Evolutionary conservation across 768 basidiomycete genomes (phyloP).

Genomic region (Zangia roseola): DNA sequence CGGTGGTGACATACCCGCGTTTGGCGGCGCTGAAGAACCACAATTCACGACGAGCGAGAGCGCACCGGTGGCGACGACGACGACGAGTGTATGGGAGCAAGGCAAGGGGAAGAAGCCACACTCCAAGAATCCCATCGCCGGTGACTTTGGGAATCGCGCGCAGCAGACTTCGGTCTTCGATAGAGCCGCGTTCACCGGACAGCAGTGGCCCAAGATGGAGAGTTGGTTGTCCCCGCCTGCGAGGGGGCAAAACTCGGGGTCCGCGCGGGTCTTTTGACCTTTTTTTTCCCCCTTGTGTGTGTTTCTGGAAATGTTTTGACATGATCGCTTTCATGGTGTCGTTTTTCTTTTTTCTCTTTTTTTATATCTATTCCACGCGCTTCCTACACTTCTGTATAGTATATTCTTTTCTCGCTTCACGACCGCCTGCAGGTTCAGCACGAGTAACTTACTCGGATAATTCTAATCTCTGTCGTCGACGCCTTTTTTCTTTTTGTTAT

Average conservation of each 20-base stretch:
- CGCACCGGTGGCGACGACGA: not conserved
- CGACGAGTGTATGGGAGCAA: constrained; percentile 21
- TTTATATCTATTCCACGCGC: constrained; percentile 1
- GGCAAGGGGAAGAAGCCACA: constrained; percentile 22
- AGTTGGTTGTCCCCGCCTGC: constrained; percentile 31
- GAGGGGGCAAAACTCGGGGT: constrained; percentile 32
- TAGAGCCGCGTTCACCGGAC: constrained; percentile 27
- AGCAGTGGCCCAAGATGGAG: constrained; percentile 37
- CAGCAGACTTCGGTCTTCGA: constrained; percentile 27
- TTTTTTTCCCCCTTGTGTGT: not conserved
- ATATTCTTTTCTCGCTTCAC: constrained; percentile 15
- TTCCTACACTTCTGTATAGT: constrained; percentile 23
- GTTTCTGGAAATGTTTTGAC: not conserved
- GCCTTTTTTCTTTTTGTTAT: constrained; percentile 13
- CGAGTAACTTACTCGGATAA: constrained; percentile 35
- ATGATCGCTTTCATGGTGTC: constrained; percentile 1
- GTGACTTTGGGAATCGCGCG: constrained; percentile 22
- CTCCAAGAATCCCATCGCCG: constrained; percentile 6
- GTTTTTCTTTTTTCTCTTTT: constrained; percentile 2
- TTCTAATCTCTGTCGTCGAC: constrained; percentile 22
- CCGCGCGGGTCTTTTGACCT: constrained; percentile 30
- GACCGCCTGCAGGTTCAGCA: constrained; percentile 28
- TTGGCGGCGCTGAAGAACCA: constrained; percentile 5
- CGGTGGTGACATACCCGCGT: constrained; percentile 20
- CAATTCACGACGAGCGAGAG: constrained; percentile 1